Base-by-base conservation (phyloP, 2,329 filamentous ascomycete genomes). In the Diaporthe sp. region DNA sequence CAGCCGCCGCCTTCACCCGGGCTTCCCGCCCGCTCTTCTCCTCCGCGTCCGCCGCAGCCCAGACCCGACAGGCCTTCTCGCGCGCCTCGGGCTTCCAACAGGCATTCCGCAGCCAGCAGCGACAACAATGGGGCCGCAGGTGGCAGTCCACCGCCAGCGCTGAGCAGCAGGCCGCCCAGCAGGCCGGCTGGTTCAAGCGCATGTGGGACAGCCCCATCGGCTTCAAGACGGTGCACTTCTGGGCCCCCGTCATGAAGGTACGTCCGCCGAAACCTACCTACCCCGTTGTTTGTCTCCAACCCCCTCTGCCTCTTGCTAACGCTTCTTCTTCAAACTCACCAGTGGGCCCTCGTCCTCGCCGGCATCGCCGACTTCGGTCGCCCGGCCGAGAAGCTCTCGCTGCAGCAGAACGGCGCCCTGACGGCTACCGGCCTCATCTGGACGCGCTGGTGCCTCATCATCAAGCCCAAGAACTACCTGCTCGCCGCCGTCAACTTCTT, bases 401-500 rank as follows among this genome's bases (percentile, higher is more conserved):
- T 98, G 78, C 97, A 94, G 42, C 96, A 98, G 87, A 99, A 98
- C 88, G 89, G 89, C 70, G 96, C 97, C 76, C 91, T 99, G 80
- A 97, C 95, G 83, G 92, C 92, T 81, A 99, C 97, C 13, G 97
- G 97, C 79, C 86, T 94, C 79, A 99, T 99, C 90, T 99, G 97
- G 97, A 99, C 97, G 61, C 92, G 97, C 80, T 99, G 97, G 97
- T 99, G 97, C 90, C 90, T 98, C 83, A 94, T 99, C 85, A 99
- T 99, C 87, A 95, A 92, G 86, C 97, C 97, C 75, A 92, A 92
- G 86, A 99, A 99, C 89, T 87, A 95, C 82, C 93, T 98, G 93
- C 92, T 99, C 76, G 97, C 97, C 77, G 92, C 95, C 73, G 97
- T 98, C 84, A 99, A 99, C 91, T 98, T 98, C 91, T 97, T 98